phyloP scores from a whole-genome alignment of 306 rosid species.

The Trichosanthes truncata region DNA sequence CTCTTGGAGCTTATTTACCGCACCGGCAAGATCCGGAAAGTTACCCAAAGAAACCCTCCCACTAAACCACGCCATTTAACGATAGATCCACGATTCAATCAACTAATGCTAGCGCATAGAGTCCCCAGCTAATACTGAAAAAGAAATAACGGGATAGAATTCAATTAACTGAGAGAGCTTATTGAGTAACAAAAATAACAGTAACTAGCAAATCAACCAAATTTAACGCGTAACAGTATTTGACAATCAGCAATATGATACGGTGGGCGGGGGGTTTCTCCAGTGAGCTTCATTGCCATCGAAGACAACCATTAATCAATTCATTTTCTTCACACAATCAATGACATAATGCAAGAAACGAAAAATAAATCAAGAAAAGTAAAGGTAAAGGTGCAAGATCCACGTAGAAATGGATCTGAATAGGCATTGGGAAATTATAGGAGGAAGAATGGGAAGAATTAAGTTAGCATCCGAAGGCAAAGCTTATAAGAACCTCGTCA shows the following conservation, averaged over 20 bases:
- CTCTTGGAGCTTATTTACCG: slow-evolving; percentile 97
- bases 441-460: not conserved
- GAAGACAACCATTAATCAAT: not conserved
- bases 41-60: slow-evolving; percentile 71
- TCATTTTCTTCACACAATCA: not conserved
- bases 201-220: not conserved
- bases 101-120: slow-evolving; percentile 21
- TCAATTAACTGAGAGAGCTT: not conserved
- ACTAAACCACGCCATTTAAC: slow-evolving; percentile 91
- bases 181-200: not conserved
- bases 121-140: slow-evolving; percentile 10
- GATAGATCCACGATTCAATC: slow-evolving; percentile 18
- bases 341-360: not conserved
- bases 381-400: not conserved
- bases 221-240: not conserved
- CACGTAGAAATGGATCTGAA: not conserved
- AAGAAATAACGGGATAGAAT: not conserved
- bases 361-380: not conserved
- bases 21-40: slow-evolving; percentile 95
- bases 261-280: not conserved
- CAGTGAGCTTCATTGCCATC: not conserved
- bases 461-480: not conserved
- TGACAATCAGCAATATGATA: not conserved
- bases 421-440: not conserved
- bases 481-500: slow-evolving; percentile 6